phyloP scores from a whole-genome alignment of 2,329 filamentous ascomycete genomes.

The Chrysosporium keratinophilum region DNA sequence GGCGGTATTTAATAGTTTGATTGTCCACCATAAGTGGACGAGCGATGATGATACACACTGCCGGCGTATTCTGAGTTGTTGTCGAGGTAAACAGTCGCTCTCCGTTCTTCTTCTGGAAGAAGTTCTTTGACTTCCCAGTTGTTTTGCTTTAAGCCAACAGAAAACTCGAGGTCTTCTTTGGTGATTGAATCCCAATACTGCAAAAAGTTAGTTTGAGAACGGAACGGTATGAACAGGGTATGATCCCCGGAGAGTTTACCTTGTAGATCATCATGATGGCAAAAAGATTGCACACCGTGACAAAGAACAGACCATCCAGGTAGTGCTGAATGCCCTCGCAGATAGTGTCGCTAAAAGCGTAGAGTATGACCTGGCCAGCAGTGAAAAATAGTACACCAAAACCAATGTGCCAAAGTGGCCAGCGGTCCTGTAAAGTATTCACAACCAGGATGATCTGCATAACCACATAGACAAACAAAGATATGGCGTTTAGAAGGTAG shows the following conservation, averaged over 20 bases:
- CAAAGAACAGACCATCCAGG: slow-evolving; percentile 86
- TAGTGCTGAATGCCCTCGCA: slow-evolving; percentile 83
- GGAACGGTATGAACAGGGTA: background rate
- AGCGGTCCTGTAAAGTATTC: slow-evolving; percentile 85
- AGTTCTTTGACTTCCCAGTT: slow-evolving; percentile 98
- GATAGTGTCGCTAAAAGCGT: slow-evolving; percentile 76
- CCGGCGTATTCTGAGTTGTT: slow-evolving; percentile 37
- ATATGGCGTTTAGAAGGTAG: slow-evolving; percentile 82
- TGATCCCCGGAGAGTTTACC: slow-evolving; percentile 40
- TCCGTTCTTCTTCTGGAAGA: slow-evolving; percentile 67
- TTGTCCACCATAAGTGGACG: slow-evolving; percentile 30
- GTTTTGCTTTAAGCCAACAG: slow-evolving; percentile 85
- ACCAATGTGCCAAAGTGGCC: slow-evolving; percentile 83
- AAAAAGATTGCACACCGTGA: slow-evolving; percentile 83
- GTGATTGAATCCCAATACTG: slow-evolving; percentile 99
- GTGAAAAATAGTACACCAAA: slow-evolving; percentile 90
- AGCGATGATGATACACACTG: slow-evolving; percentile 36
- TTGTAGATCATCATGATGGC: slow-evolving; percentile 99
- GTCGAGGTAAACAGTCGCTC: slow-evolving; percentile 61
- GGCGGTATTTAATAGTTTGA: slow-evolving; percentile 24
- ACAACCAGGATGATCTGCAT: slow-evolving; percentile 83
- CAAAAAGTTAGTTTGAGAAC: slow-evolving; percentile 22
- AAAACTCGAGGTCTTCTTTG: slow-evolving; percentile 95
- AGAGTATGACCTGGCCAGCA: slow-evolving; percentile 82
- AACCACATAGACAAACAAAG: slow-evolving; percentile 70